phyloP scores from a whole-genome alignment of 306 rosid species.

The Sicyos edulis region DNA sequence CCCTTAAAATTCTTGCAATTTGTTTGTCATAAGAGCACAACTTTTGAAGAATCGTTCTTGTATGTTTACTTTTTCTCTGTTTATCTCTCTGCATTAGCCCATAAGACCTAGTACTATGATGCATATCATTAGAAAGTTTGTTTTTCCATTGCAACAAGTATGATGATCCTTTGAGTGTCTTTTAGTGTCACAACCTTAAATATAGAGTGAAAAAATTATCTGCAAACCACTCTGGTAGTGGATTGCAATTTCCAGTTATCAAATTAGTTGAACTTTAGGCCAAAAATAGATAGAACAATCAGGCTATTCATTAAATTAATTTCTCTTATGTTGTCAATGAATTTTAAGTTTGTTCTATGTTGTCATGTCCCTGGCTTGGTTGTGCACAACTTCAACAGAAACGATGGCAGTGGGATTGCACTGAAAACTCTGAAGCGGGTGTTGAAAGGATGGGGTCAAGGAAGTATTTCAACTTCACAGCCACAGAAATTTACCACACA shows the following conservation, averaged over 20 bases:
- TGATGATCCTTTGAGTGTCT: neutral
- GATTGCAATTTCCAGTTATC: neutral
- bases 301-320: neutral
- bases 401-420: constrained; percentile 61
- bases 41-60: neutral
- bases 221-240: neutral
- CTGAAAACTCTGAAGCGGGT: constrained; percentile 67
- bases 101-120: neutral
- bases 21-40: neutral
- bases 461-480: constrained; percentile 43
- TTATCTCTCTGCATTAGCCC: neutral
- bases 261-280: constrained; percentile 5
- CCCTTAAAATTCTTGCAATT: neutral
- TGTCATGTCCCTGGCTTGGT: constrained; percentile 7
- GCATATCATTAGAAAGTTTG: neutral
- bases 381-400: constrained; percentile 39
- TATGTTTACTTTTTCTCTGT: neutral
- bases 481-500: constrained; percentile 35
- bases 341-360: neutral
- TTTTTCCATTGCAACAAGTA: neutral
- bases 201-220: neutral
- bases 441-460: constrained; percentile 83
- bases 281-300: neutral
- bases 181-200: neutral
- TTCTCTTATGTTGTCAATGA: neutral